Conservation (phyloP, 140 eudicot species). For the Stevia rebaudiana region DNA sequence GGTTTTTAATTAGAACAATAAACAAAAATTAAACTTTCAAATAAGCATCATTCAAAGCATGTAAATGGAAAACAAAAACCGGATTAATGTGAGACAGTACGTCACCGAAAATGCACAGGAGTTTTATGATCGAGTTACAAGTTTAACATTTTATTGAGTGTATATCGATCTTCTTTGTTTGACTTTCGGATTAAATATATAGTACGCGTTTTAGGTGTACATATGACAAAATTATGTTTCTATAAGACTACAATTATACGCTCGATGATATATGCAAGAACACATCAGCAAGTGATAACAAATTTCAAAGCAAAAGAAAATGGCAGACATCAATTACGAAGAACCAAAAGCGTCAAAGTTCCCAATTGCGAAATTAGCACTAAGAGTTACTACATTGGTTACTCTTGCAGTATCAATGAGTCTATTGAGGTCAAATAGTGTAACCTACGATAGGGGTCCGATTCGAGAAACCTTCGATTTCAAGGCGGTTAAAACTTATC, state of each 20-base stretch:
- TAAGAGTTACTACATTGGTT: conserved; percentile 10
- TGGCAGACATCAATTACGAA: conserved; percentile 14
- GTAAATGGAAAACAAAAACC: too few species aligned
- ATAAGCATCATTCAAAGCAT: too few species aligned
- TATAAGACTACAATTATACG: conserved; percentile 5
- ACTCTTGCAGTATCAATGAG: conserved; percentile 11
- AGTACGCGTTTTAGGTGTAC: background rate
- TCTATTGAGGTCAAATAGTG: conserved; percentile 12
- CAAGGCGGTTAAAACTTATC: conserved; percentile 1
- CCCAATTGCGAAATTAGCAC: conserved; percentile 11
- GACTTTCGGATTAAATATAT: background rate
- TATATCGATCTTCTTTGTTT: background rate
- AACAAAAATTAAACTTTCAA: too few species aligned
- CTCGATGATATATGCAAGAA: background rate
- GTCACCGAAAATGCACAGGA: too few species aligned
- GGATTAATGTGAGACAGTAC: too few species aligned
- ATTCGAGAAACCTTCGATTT: background rate
- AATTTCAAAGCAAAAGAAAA: background rate
- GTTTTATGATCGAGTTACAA: too few species aligned
- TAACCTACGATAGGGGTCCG: background rate
- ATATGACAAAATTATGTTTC: conserved; percentile 3
- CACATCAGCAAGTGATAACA: background rate
- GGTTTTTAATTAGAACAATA: too few species aligned
- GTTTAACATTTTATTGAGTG: too few species aligned
- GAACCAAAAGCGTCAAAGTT: conserved; percentile 11